Base-by-base conservation (phyloP, 2,329 filamentous ascomycete genomes). In the Pyrenochaeta sp. region DNA sequence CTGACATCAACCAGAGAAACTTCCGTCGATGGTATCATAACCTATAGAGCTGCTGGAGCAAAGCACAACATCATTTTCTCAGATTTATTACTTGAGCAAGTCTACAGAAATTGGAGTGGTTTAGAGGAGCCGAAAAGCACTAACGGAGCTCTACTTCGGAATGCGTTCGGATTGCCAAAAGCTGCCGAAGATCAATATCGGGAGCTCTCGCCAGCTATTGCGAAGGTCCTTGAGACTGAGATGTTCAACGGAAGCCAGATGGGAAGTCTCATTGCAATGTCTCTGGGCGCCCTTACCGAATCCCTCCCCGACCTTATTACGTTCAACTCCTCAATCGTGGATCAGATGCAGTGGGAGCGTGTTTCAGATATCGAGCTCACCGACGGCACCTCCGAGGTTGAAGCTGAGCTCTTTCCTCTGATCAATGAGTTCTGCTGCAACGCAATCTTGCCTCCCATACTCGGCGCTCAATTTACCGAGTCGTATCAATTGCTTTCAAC, bases 331-430 rank as follows among this genome's bases (percentile, higher is more conserved):
- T 84, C 81, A 13, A 70, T 77, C 2, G 81, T 87, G 17, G 84
- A 88, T 57, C 81, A 86, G 48, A 76, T 77, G 55, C 72, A 74
- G 2, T 87, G 85, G 84, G 85, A 88, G 60, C 77, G 81, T 22
- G 75, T 80, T 1, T 67, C 68, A 2, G 64, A 78, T 15, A 71
- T 80, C 3, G 76, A 78, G 11, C 53, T 68, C 23, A 60, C 69
- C 2, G 63, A 67, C n/a, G 71, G 64, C 5, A 69, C 69, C 11
- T 66, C 71, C 19, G 72, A 79, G 39, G 81, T 77, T 10, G 81
- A 85, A 39, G 64, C 60, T 35, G 62, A 67, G 22, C 47, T 71
- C 2, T 66, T 67, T 27, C 67, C 75, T 3, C 71, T 87, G 5
- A 67, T 85, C 15, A 73, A 81, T 41, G 77, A 82, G 52, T 84